Conservation (phyloP, 345 rosid species). For the Microcos paniculata region DNA sequence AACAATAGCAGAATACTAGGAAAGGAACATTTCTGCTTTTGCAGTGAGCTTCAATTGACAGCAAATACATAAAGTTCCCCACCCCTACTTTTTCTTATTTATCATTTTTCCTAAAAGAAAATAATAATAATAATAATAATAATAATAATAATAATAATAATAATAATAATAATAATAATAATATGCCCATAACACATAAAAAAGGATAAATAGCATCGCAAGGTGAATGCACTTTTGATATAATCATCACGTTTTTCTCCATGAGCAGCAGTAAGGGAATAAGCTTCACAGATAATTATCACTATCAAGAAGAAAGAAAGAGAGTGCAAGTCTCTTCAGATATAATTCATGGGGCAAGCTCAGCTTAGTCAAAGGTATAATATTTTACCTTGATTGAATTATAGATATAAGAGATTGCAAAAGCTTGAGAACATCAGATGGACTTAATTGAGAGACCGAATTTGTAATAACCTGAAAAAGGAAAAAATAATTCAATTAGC, state of each 20-base stretch:
- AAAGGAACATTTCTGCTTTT: not conserved
- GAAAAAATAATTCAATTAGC: not conserved
- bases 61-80: not conserved
- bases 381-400: constrained; percentile 67
- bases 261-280: not conserved
- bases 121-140: no score
- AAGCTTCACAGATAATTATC: not conserved
- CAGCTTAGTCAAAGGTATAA: not conserved
- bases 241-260: not conserved
- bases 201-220: no score
- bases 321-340: not conserved
- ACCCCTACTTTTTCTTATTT: not conserved
- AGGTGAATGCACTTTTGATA: not conserved
- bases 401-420: constrained; percentile 68
- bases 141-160: no score
- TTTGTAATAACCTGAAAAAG: constrained; percentile 76
- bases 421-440: constrained; percentile 79
- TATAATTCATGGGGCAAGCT: not conserved
- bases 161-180: no score
- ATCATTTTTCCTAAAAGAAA: no score
- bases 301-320: not conserved
- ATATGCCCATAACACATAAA: no score
- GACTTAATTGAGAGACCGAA: constrained; percentile 65
- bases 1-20: not conserved
- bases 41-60: not conserved